phyloP scores from a whole-genome alignment of 805 yeast genomes.

The Zygosaccharomyces siamensis region DNA sequence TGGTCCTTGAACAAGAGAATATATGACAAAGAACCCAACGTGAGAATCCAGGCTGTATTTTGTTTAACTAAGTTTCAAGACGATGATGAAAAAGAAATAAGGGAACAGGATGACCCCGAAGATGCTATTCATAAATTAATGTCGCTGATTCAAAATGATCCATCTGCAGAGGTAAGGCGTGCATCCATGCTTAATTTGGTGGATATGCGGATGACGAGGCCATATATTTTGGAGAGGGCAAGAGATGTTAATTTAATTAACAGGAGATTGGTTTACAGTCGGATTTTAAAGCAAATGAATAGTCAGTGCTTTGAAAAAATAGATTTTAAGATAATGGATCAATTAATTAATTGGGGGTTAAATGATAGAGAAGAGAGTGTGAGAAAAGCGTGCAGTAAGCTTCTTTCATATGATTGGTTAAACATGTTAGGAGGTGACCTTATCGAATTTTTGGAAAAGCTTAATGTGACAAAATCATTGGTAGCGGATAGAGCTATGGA shows the following conservation, averaged over 20 bases:
- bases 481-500: conserved; percentile 65
- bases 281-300: conserved; percentile 62
- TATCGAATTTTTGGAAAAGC: conserved; percentile 60
- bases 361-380: conserved; percentile 80
- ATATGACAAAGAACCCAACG: conserved; percentile 68
- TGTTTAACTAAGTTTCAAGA: conserved; percentile 76
- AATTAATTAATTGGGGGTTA: conserved; percentile 76
- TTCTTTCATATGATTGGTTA: conserved; percentile 73
- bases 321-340: conserved; percentile 49
- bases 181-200: conserved; percentile 72
- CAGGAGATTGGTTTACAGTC: conserved; percentile 66
- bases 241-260: conserved; percentile 70
- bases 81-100: conserved; percentile 36
- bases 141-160: conserved; percentile 64
- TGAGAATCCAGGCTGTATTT: conserved; percentile 79
- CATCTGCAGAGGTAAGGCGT: conserved; percentile 83
- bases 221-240: conserved; percentile 69
- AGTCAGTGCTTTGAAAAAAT: conserved; percentile 44
- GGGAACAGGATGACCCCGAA: conserved; percentile 37
- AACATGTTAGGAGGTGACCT: conserved; percentile 63
- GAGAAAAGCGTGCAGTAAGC: conserved; percentile 59
- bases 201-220: conserved; percentile 48
- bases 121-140: conserved; percentile 46
- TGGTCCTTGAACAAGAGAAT: conserved; percentile 59
- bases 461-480: conserved; percentile 64